A percentile compares a stretch with the other conserved stretches of the same genome.
These are phyloP conservation scores for Colletotrichum camelliae DNA, from an alignment of 2,329 filamentous ascomycete genomes.

Conservation along the genomic window DNA sequence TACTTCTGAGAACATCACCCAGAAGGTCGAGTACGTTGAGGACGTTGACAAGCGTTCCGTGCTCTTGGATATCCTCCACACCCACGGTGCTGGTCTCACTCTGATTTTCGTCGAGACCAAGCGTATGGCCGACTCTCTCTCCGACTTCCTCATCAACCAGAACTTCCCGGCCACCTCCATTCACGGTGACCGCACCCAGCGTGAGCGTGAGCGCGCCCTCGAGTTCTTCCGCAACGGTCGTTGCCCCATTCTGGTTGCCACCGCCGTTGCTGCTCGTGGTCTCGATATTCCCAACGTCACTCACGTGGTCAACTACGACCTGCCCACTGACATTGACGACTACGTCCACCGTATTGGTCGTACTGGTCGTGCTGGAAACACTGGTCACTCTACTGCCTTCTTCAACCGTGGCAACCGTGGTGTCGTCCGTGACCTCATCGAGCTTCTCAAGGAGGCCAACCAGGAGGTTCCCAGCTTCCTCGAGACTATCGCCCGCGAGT, in stretches of 20 bases:
- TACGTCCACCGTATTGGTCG: conserved; percentile 99
- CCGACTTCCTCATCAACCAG: conserved; percentile 98
- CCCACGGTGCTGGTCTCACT: conserved; percentile 85
- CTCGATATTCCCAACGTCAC: conserved; percentile 96
- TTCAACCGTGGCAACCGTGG: conserved; percentile 99
- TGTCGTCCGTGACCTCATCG: conserved; percentile 93
- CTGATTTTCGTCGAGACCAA: conserved; percentile 99
- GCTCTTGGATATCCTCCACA: conserved; percentile 95
- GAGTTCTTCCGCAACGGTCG: conserved; percentile 97
- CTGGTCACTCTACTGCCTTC: conserved; percentile 96
- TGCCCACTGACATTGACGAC: conserved; percentile 98
- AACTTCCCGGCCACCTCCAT: conserved; percentile 98
- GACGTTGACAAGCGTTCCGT: conserved; percentile 98
- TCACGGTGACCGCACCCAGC: conserved; percentile 97
- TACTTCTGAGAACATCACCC: conserved; percentile 99
- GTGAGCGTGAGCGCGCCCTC: conserved; percentile 95
- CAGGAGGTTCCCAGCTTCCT: conserved; percentile 94
- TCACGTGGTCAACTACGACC: conserved; percentile 98
- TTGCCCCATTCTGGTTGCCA: conserved; percentile 96
- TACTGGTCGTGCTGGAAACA: conserved; percentile 99
- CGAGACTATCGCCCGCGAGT: conserved; percentile 96
- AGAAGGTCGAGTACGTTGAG: conserved; percentile 98
- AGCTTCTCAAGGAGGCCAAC: conserved; percentile 98
- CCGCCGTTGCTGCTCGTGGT: conserved; percentile 90
- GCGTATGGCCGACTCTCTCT: conserved; percentile 98